phyloP scores from a whole-genome alignment of 345 rosid genomes.

The Salix exigua region DNA sequence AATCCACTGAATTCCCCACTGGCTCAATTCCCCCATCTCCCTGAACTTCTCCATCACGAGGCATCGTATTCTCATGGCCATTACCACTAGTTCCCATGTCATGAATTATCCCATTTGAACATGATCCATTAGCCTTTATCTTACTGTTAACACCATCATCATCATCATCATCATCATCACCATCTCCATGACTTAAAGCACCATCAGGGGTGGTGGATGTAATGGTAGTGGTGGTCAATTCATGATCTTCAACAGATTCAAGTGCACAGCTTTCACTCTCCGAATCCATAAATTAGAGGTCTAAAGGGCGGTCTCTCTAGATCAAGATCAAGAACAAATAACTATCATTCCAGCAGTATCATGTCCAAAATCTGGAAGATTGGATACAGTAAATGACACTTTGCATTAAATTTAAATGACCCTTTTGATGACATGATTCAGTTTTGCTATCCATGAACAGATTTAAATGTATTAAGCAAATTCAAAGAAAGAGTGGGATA shows the following conservation, averaged over 20 bases:
- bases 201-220: neutral
- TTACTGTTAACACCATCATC: slow-evolving; percentile 11
- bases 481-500: slow-evolving; percentile 8
- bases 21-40: slow-evolving; percentile 19
- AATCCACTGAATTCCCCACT: slow-evolving; percentile 9
- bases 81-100: slow-evolving; percentile 16
- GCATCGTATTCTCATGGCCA: slow-evolving; percentile 5
- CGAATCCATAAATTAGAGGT: slow-evolving; percentile 37
- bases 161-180: neutral
- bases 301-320: slow-evolving; percentile 14
- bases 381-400: neutral
- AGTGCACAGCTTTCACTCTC: slow-evolving; percentile 36
- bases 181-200: neutral
- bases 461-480: slow-evolving; percentile 3
- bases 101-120: slow-evolving; percentile 20
- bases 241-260: slow-evolving; percentile 57
- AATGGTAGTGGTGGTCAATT: slow-evolving; percentile 4
- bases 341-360: slow-evolving; percentile 51
- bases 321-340: slow-evolving; percentile 55
- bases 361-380: slow-evolving; percentile 26
- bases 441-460: neutral
- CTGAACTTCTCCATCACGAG: slow-evolving; percentile 13
- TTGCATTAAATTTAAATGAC: slow-evolving; percentile 13
- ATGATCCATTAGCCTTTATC: slow-evolving; percentile 36
- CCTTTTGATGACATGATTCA: neutral